Conservation (phyloP, 2,329 filamentous ascomycete species). For the Colletotrichum lupini region DNA sequence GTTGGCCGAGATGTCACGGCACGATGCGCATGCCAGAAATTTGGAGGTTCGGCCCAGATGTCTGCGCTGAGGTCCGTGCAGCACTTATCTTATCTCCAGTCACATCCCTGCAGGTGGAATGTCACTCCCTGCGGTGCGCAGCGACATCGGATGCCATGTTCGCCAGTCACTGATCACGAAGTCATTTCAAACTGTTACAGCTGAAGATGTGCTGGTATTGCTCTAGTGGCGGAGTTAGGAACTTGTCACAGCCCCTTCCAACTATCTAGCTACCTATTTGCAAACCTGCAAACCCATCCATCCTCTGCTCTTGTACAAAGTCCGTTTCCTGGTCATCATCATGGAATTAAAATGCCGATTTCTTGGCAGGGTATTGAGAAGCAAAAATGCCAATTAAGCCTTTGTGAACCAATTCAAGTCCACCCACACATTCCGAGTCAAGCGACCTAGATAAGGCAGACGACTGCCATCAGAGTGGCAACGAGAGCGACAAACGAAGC, state of each 20-base stretch:
- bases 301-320: background rate
- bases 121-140: background rate
- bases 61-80: background rate
- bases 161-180: background rate
- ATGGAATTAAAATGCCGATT: slow-evolving; percentile 28
- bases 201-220: background rate
- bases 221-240: slow-evolving; percentile 6
- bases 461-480: slow-evolving; percentile 46
- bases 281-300: slow-evolving; percentile 4
- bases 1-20: slow-evolving; percentile 8
- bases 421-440: background rate
- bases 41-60: slow-evolving; percentile 2
- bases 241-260: background rate
- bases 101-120: background rate
- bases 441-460: slow-evolving; percentile 47
- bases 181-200: background rate
- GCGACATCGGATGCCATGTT: background rate
- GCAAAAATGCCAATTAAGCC: slow-evolving; percentile 10
- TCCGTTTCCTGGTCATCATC: background rate
- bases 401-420: slow-evolving; percentile 18
- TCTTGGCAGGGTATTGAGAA: slow-evolving; percentile 20
- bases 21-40: slow-evolving; percentile 3
- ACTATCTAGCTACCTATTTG: slow-evolving; percentile 2
- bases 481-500: slow-evolving; percentile 48
- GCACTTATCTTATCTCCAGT: background rate